phyloP scores from a whole-genome alignment of 2,329 filamentous ascomycete species.

The Phaeosphaeria sp. region DNA sequence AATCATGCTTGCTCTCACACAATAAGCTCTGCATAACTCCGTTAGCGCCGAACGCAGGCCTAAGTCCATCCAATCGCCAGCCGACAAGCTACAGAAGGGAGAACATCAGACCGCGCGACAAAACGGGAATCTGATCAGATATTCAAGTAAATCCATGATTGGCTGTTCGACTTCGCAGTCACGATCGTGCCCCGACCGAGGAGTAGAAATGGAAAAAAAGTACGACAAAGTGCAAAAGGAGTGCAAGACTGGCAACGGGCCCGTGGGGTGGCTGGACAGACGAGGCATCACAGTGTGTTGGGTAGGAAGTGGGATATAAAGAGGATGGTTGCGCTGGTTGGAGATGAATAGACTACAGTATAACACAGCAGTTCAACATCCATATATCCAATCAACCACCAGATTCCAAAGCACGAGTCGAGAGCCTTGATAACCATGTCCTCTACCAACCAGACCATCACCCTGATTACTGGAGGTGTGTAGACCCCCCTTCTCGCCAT shows the following conservation, averaged over 20 bases:
- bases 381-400: background rate
- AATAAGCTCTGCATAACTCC: background rate
- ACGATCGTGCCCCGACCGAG: background rate
- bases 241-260: background rate
- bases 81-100: background rate
- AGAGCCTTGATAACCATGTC: conserved; percentile 1
- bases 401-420: background rate
- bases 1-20: background rate
- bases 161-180: background rate
- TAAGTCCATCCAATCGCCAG: background rate
- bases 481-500: background rate
- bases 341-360: background rate
- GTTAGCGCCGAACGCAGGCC: background rate
- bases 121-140: background rate
- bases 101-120: background rate
- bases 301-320: background rate
- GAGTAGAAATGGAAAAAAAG: background rate
- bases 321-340: background rate
- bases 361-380: background rate
- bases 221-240: background rate
- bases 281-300: background rate
- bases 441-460: conserved; percentile 27
- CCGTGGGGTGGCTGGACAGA: background rate
- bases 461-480: conserved; percentile 47
- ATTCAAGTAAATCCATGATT: background rate